A percentile compares a stretch with the other conserved stretches of the same genome.
phyloP scores from a whole-genome alignment of 1,284 basidiomycete species.

The Papiliotrema terrestris region DNA sequence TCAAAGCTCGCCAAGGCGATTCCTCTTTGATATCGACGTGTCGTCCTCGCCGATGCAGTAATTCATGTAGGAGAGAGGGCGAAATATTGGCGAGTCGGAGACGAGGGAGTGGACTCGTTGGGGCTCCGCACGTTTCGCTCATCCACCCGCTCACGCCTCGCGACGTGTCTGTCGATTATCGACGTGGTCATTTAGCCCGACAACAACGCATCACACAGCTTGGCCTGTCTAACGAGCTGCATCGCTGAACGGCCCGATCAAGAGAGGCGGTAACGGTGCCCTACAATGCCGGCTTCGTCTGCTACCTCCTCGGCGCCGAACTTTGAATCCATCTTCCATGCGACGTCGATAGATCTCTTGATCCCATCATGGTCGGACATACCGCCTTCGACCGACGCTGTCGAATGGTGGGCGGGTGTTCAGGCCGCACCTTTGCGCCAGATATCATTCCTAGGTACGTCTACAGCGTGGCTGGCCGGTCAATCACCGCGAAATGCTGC shows the following conservation, averaged over 20 bases:
- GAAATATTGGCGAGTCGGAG: neutral
- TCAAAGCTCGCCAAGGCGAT: neutral
- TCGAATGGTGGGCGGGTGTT: constrained; percentile 8
- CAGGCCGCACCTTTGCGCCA: constrained; percentile 48
- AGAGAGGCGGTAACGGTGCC: too few species aligned
- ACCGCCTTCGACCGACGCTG: constrained; percentile 52
- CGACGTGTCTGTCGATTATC: too few species aligned
- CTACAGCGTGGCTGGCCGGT: neutral
- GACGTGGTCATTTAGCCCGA: too few species aligned
- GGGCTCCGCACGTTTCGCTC: constrained; percentile 5
- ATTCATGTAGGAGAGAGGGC: neutral
- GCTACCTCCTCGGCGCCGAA: neutral
- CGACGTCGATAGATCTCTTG: constrained; percentile 60
- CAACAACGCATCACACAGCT: too few species aligned
- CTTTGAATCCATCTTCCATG: constrained; percentile 64
- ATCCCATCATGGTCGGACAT: constrained; percentile 61
- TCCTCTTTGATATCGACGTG: too few species aligned
- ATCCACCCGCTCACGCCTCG: neutral
- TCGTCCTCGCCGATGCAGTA: neutral
- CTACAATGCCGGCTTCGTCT: neutral
- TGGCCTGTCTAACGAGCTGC: too few species aligned
- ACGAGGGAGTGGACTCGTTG: neutral
- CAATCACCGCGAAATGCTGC: too few species aligned
- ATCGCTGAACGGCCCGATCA: too few species aligned
- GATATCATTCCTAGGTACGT: constrained; percentile 64